Evolutionary conservation across 108 stramenopile species (phyloP), one percentile per base, ranked within the genome.

Genomic region (Pseudonitzschia pungens): DNA sequence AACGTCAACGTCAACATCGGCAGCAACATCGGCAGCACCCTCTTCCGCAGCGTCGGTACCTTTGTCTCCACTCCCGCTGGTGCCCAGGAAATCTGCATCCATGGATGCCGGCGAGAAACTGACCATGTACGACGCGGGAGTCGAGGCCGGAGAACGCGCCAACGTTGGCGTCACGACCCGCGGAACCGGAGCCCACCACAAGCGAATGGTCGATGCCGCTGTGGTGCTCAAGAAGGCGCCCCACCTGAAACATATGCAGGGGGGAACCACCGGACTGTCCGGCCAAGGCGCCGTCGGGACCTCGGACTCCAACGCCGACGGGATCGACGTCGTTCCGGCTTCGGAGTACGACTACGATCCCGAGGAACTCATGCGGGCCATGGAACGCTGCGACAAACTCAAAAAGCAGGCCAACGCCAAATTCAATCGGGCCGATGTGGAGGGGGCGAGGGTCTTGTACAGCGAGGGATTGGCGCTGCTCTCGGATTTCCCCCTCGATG

Each of bases 381-480:
- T 73, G 77, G 70, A 71, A 29, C 77, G 77, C 1, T 78, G 77
- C 53, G 78, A 81, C 27, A 81, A 81, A 42, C 72, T 85, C 51
- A 85, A 85, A 72, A 79, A 81, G 44, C 81, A 85, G 26, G 84
- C 84, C 0, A 85, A 85, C 70, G 78, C 80, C 20, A 81, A 81
- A 54, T 85, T 85, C 64, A 85, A 81, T 44, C 73, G 80, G 16
- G 80, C 81, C 0, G 81, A 85, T 64, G 72, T 81, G 24, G 74
- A 75, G 27, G 78, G 69, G 1, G 80, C 84, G 15, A 41, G 81
- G 31, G 24, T 68, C 5, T 57, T 85, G 51, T 85, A 85, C 65
- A 79, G 80, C 26, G 78, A 79, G 51, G 84, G 78, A 4, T 63
- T 85, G 22, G 71, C 72, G 5, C 31, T 76, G 20, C 74, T 85